A percentile compares a stretch with the other conserved stretches of the same genome.
phyloP scores from a whole-genome alignment of 208 protist species.

The Leishmania mexicana region DNA sequence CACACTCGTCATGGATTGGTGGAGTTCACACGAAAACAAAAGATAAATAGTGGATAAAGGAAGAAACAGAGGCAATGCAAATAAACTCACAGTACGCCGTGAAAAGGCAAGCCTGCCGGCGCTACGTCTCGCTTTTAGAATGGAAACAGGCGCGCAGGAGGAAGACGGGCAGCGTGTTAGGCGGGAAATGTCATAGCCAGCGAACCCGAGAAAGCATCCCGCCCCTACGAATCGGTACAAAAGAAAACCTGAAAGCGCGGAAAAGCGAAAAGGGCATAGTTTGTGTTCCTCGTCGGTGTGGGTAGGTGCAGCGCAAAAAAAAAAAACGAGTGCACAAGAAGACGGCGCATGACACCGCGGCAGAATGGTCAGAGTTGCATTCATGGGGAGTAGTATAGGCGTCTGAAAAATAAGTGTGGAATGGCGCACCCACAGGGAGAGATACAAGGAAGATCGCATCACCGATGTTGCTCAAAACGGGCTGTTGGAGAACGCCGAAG shows the following conservation, averaged over 20 bases:
- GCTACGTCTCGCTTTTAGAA: not conserved
- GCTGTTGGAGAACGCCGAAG: conserved; percentile 21
- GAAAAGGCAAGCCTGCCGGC: not conserved
- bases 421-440: not conserved
- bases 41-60: not conserved
- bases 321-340: not conserved
- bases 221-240: not conserved
- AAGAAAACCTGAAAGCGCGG: not conserved
- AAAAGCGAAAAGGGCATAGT: not conserved
- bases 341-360: not conserved
- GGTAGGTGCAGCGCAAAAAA: not conserved
- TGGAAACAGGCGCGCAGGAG: not conserved
- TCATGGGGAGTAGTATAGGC: not conserved
- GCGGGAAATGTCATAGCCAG: not conserved
- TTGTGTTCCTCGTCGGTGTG: not conserved
- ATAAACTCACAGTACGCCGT: not conserved
- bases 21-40: not conserved
- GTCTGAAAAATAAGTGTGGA: not conserved
- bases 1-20: not conserved
- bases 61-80: not conserved
- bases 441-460: not conserved
- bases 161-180: not conserved
- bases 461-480: conserved; percentile 11
- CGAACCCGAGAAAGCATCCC: not conserved
- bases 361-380: not conserved